phyloP scores from a whole-genome alignment of 78 protist species.

The Pigoraptor vietnamica region DNA sequence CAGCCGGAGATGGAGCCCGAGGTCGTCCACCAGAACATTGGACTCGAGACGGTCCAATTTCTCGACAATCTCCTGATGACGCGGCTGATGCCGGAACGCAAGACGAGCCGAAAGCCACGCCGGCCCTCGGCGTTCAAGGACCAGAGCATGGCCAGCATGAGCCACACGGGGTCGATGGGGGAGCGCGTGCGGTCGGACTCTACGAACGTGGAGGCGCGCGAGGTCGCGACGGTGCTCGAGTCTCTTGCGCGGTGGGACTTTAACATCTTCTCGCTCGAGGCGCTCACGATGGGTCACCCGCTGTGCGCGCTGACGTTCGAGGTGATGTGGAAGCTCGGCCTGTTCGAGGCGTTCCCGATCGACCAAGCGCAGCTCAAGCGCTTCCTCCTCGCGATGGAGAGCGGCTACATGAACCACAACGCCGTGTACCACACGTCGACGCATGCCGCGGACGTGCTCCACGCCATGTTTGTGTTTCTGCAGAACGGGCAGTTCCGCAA shows the following conservation, averaged over 20 bases:
- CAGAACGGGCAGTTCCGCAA: not conserved
- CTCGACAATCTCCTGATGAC: not conserved
- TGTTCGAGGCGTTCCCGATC: not conserved
- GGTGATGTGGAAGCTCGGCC: not conserved
- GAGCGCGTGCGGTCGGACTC: not conserved
- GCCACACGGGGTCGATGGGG: not conserved
- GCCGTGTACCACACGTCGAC: constrained; percentile 50
- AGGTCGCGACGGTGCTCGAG: not conserved
- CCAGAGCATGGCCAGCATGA: not conserved
- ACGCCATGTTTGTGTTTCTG: constrained; percentile 9
- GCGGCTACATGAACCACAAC: not conserved
- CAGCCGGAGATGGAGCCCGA: not conserved
- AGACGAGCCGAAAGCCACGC: not conserved
- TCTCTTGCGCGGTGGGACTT: not conserved
- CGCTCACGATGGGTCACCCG: not conserved
- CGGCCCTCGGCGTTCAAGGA: not conserved
- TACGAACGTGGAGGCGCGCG: not conserved
- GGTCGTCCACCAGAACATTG: not conserved
- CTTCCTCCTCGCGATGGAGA: not conserved
- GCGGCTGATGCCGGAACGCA: not conserved
- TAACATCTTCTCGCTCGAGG: not conserved
- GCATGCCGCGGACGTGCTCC: constrained; percentile 59
- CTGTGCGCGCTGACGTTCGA: not conserved
- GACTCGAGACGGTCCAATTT: not conserved
- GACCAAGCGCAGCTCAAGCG: not conserved